Percentiles rank a stretch among this genome's conserved stretches.
Conservation (phyloP, 371 early-diverging fungal species). For the Dichotomocladium elegans region DNA sequence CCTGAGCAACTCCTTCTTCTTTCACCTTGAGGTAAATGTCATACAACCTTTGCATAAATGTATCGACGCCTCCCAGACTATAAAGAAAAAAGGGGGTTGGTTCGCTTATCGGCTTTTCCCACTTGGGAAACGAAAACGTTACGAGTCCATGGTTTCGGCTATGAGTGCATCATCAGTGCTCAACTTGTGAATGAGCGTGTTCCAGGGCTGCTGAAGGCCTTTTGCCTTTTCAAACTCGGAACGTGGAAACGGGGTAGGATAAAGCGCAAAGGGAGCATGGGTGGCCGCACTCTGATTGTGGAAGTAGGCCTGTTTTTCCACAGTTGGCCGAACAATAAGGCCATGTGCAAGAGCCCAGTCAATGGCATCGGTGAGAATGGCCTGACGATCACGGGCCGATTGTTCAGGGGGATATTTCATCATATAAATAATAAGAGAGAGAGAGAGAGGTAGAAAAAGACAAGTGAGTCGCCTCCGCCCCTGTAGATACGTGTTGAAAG, state of each 20-base stretch:
- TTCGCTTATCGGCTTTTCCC: background rate
- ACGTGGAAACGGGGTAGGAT: conserved; percentile 85
- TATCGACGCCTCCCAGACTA: conserved; percentile 79
- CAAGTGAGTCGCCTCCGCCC: background rate
- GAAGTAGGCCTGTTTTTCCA: conserved; percentile 26
- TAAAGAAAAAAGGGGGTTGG: background rate
- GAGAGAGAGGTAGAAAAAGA: background rate
- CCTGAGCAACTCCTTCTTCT: conserved; percentile 62
- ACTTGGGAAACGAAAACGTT: no score
- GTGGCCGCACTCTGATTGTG: conserved; percentile 44
- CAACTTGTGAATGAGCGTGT: conserved; percentile 77
- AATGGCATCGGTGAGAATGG: conserved; percentile 53
- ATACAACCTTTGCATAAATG: conserved; percentile 76
- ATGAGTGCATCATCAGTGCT: conserved; percentile 78
- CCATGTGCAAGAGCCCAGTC: conserved; percentile 84
- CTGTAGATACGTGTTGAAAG: background rate
- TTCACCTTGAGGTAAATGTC: conserved; percentile 69
- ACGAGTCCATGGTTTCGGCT: conserved; percentile 69
- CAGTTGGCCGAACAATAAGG: conserved; percentile 64
- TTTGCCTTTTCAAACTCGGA: conserved; percentile 71
- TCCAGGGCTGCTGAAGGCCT: conserved; percentile 77
- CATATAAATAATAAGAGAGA: background rate
- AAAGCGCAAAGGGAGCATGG: conserved; percentile 88
- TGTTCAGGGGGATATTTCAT: conserved; percentile 25
- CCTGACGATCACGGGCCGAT: conserved; percentile 9